Conservation (phyloP, 805 yeast species). For the Candida pseudoglaebosa region DNA sequence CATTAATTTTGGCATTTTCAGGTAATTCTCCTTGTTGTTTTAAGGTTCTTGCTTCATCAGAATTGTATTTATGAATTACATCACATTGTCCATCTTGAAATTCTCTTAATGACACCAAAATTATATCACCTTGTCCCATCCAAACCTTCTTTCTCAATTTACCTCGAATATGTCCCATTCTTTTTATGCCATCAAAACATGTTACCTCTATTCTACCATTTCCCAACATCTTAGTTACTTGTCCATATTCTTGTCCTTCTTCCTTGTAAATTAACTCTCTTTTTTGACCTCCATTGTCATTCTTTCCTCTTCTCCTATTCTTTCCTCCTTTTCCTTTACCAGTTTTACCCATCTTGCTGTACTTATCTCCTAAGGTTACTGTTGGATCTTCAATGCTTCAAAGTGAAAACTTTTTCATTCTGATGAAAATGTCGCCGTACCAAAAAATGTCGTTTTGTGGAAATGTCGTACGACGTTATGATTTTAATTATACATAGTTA, state of each 20-base stretch:
- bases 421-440: too few relatives aligned
- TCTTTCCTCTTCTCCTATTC: constrained; percentile 98
- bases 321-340: constrained; percentile 84
- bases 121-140: constrained; percentile 99
- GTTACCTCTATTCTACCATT: constrained; percentile 94
- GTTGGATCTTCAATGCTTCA: neutral
- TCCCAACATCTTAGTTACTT: constrained; percentile 97
- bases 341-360: constrained; percentile 68
- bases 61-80: constrained; percentile 92
- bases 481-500: too few relatives aligned
- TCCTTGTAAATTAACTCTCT: constrained; percentile 90
- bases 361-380: neutral
- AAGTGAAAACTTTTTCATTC: constrained; percentile 1
- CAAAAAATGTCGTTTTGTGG: neutral
- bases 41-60: constrained; percentile 97
- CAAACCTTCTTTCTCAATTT: constrained; percentile 98
- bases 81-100: constrained; percentile 98
- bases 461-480: neutral
- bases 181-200: constrained; percentile 89
- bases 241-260: constrained; percentile 98
- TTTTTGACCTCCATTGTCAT: constrained; percentile 84
- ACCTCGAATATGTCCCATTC: constrained; percentile 98
- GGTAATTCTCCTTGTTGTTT: constrained; percentile 97
- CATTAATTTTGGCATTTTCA: constrained; percentile 94
- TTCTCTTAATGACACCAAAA: constrained; percentile 92